Evolutionary conservation across 2,329 filamentous ascomycete species (phyloP).

Genomic region (Aspergillus bombycis): DNA sequence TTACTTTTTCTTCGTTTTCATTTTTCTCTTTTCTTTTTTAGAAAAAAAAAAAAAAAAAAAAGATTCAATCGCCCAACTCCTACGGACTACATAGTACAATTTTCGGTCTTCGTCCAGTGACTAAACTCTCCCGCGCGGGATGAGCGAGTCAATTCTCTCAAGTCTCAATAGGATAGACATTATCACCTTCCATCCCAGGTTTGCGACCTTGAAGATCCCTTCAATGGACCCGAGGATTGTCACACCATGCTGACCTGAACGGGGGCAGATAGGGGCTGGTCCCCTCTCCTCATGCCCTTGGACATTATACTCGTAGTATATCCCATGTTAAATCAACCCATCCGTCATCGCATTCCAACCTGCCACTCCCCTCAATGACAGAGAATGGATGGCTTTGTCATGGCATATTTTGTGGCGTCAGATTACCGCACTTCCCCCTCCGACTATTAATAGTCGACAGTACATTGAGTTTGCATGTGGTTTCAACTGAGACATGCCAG

Average conservation of each 20-base stretch:
- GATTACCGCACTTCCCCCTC: background rate
- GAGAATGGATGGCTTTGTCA: background rate
- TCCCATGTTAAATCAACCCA: background rate
- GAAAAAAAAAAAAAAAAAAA: background rate
- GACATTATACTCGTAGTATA: background rate
- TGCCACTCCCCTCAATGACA: background rate
- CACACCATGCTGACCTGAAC: background rate
- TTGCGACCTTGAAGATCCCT: background rate
- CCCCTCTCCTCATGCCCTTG: background rate
- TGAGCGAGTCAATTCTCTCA: background rate
- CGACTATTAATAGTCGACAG: background rate
- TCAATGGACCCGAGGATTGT: background rate
- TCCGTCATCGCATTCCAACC: background rate
- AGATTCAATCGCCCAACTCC: background rate
- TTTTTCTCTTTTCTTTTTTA: background rate
- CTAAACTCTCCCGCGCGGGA: background rate
- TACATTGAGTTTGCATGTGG: background rate
- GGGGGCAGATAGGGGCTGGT: background rate
- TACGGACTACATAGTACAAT: too few relatives aligned
- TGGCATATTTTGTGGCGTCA: background rate
- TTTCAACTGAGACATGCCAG: slow-evolving; percentile 3
- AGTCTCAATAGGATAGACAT: background rate
- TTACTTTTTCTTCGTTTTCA: background rate
- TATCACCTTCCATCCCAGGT: background rate
- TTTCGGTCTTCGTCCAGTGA: background rate